phyloP scores from a whole-genome alignment of 345 rosid species.

The Rhizophora mangle region DNA sequence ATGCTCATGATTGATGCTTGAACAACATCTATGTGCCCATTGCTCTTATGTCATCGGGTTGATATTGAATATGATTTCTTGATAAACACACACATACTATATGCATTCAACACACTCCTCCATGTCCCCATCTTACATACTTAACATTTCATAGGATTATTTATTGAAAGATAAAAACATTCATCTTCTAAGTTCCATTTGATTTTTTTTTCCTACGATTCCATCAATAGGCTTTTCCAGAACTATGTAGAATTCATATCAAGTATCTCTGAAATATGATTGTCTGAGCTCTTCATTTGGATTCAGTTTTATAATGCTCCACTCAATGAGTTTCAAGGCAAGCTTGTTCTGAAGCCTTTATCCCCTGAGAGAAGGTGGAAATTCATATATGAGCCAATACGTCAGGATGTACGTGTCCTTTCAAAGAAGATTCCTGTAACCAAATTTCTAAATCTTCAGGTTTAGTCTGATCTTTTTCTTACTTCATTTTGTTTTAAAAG shows the following conservation, averaged over 20 bases:
- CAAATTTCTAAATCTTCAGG: conserved; percentile 82
- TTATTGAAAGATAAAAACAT: no score
- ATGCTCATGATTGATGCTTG: neutral
- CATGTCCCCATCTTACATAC: neutral
- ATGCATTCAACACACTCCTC: neutral
- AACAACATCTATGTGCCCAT: neutral
- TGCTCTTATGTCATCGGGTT: no score
- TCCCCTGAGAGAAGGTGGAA: conserved; percentile 74
- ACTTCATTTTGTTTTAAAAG: neutral
- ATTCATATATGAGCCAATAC: conserved; percentile 68
- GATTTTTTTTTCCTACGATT: neutral
- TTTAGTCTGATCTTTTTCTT: conserved; percentile 18
- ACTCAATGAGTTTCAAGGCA: conserved; percentile 68
- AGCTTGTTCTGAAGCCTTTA: conserved; percentile 82
- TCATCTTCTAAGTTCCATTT: neutral
- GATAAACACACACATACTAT: neutral
- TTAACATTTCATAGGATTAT: neutral
- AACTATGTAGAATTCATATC: neutral
- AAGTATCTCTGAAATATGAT: conserved; percentile 11
- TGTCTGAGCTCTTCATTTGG: conserved; percentile 15
- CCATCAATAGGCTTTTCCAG: no score
- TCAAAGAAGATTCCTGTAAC: conserved; percentile 88
- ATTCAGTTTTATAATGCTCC: conserved; percentile 80
- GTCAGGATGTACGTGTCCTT: conserved; percentile 59
- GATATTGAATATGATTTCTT: neutral